phyloP scores from a whole-genome alignment of 257 asterid species.

The Jacaranda mimosifolia region DNA sequence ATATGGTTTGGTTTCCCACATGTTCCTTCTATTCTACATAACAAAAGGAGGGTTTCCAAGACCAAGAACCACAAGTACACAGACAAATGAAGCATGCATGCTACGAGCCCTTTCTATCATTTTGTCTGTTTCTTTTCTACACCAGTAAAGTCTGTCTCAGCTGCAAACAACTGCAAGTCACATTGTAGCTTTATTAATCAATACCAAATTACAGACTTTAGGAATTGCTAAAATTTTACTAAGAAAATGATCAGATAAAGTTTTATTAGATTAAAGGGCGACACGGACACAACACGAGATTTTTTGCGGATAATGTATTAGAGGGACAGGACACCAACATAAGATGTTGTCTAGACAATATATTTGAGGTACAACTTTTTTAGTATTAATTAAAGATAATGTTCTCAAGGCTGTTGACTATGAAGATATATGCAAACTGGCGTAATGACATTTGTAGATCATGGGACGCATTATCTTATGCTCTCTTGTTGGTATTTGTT shows the following conservation, averaged over 20 bases:
- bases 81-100: background rate
- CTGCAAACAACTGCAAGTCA: background rate
- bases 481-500: slow-evolving; percentile 25
- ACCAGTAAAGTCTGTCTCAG: background rate
- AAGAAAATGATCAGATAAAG: too few relatives aligned
- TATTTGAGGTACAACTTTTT: too few relatives aligned
- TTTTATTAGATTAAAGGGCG: too few relatives aligned
- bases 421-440: slow-evolving; percentile 88
- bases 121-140: background rate
- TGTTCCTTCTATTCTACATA: background rate
- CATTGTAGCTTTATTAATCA: too few relatives aligned
- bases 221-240: too few relatives aligned
- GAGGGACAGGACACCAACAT: too few relatives aligned
- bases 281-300: too few relatives aligned
- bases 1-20: background rate
- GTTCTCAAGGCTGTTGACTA: slow-evolving; percentile 84
- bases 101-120: background rate
- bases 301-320: too few relatives aligned
- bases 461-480: slow-evolving; percentile 5
- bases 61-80: background rate
- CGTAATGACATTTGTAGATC: slow-evolving; percentile 37
- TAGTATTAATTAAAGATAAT: too few relatives aligned
- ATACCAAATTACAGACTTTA: too few relatives aligned
- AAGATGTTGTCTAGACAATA: too few relatives aligned
- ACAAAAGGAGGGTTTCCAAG: too few relatives aligned